These are phyloP conservation scores for Saturnispora serradocipensis DNA, from an alignment of 805 yeast species.

Conservation along the genomic window DNA sequence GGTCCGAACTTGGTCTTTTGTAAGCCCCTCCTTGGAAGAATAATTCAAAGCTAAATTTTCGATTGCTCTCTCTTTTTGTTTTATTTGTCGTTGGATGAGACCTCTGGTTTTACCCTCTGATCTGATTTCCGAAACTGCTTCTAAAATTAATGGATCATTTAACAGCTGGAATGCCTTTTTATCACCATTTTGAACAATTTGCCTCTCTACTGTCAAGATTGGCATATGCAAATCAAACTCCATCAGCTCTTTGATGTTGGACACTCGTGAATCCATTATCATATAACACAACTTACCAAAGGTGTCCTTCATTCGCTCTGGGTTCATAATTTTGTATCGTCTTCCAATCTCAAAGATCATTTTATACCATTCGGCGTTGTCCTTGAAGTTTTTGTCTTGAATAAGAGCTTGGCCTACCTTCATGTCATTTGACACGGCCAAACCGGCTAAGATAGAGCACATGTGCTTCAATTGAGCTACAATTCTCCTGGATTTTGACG, in stretches of 20 bases:
- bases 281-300: slow-evolving; percentile 75
- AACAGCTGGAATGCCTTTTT: slow-evolving; percentile 35
- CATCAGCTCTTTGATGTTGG: slow-evolving; percentile 61
- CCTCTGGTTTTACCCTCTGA: slow-evolving; percentile 48
- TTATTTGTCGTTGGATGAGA: slow-evolving; percentile 50
- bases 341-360: slow-evolving; percentile 68
- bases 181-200: slow-evolving; percentile 17
- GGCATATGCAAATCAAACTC: slow-evolving; percentile 73
- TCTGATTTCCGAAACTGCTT: slow-evolving; percentile 61
- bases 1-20: slow-evolving; percentile 59
- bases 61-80: slow-evolving; percentile 59
- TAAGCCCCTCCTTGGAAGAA: slow-evolving; percentile 30
- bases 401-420: slow-evolving; percentile 58
- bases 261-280: slow-evolving; percentile 75
- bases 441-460: slow-evolving; percentile 70
- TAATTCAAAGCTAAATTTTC: slow-evolving; percentile 48
- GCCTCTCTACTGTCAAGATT: slow-evolving; percentile 46
- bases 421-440: slow-evolving; percentile 69
- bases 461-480: slow-evolving; percentile 65
- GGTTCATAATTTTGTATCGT: slow-evolving; percentile 76
- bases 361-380: slow-evolving; percentile 67
- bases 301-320: slow-evolving; percentile 69
- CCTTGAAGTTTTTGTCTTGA: slow-evolving; percentile 56
- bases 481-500: slow-evolving; percentile 62
- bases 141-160: slow-evolving; percentile 47